These are phyloP conservation scores for Eucalyptus marginata DNA, from an alignment of 345 rosid genomes.

Conservation along the genomic window DNA sequence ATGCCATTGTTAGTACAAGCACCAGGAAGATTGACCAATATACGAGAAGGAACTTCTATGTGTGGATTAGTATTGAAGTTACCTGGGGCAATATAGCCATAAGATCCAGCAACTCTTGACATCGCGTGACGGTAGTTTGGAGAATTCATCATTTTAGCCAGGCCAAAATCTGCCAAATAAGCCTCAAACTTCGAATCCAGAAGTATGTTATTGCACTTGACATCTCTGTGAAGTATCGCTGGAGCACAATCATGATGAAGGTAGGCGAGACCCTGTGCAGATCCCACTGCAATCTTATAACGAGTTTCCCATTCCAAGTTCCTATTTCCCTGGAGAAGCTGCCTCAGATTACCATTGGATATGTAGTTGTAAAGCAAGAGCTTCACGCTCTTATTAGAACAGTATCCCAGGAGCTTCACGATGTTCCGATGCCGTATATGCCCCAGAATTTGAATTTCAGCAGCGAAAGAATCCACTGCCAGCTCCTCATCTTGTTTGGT, in stretches of 20 bases:
- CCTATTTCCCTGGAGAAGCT: conserved; percentile 53
- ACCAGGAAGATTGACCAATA: neutral
- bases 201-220: conserved; percentile 86
- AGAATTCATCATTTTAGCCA: conserved; percentile 78
- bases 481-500: conserved; percentile 50
- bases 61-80: conserved; percentile 1
- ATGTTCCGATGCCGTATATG: conserved; percentile 87
- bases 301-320: conserved; percentile 86
- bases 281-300: conserved; percentile 80
- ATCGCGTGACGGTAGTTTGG: conserved; percentile 66
- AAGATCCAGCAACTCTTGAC: conserved; percentile 90
- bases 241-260: conserved; percentile 95
- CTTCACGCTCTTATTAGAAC: conserved; percentile 77
- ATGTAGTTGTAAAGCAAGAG: conserved; percentile 82
- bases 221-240: conserved; percentile 80
- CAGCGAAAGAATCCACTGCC: conserved; percentile 66
- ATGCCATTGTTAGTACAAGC: neutral
- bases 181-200: conserved; percentile 79
- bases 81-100: conserved; percentile 97
- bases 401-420: conserved; percentile 79
- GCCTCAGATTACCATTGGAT: conserved; percentile 74
- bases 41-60: neutral
- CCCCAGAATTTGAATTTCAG: conserved; percentile 89
- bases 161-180: conserved; percentile 81
- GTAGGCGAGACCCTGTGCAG: conserved; percentile 92